Conservation (phyloP, 345 rosid species). For the Clarkia xantiana region DNA sequence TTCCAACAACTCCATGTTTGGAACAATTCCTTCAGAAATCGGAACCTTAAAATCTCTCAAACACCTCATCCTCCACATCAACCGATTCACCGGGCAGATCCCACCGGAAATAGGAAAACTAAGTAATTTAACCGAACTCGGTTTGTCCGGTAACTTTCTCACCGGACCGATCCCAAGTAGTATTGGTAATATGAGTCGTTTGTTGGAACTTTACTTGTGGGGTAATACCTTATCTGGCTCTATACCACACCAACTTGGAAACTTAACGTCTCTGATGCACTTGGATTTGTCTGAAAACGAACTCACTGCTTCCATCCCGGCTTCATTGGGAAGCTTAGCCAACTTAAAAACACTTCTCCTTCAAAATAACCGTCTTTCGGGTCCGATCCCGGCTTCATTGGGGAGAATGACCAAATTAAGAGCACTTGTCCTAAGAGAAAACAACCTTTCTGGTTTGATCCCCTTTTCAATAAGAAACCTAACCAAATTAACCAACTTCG, state of each 20-base stretch:
- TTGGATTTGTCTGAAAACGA: neutral
- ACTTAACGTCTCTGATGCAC: rapidly evolving
- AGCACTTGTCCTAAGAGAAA: neutral
- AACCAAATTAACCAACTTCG: too few relatives aligned
- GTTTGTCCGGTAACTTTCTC: neutral
- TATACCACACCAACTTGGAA: constrained; percentile 2
- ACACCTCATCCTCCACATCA: neutral
- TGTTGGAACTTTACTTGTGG: neutral
- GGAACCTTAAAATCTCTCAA: constrained; percentile 2
- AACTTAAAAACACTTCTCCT: neutral
- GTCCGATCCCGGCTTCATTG: constrained; percentile 6
- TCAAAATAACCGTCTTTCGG: neutral
- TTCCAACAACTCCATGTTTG: constrained; percentile 3
- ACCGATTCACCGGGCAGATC: neutral
- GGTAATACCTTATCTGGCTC: neutral
- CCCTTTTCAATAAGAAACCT: too few relatives aligned
- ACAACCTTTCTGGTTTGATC: constrained; percentile 8
- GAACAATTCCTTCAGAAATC: constrained; percentile 7
- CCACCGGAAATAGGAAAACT: constrained; percentile 1
- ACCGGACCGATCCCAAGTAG: neutral
- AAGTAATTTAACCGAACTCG: neutral
- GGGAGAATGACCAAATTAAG: constrained; percentile 1
- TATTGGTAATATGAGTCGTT: constrained; percentile 2
- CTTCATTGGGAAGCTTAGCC: constrained; percentile 4
- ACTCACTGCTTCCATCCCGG: constrained; percentile 2